Evolutionary conservation across 2,329 filamentous ascomycete genomes (phyloP), one percentile per base, ranked within the genome.

Genomic region (Talaromyces pinophilus): DNA sequence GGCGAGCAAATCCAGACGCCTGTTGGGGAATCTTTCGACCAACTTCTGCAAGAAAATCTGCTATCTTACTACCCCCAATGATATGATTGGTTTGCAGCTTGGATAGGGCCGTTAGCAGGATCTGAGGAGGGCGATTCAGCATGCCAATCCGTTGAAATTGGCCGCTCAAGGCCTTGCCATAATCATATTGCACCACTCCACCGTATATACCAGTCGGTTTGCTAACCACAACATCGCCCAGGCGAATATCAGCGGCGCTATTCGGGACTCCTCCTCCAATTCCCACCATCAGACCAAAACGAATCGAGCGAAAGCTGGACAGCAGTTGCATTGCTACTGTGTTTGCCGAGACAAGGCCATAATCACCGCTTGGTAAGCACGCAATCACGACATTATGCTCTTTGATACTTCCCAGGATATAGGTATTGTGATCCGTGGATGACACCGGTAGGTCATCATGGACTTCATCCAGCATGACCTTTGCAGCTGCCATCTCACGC

Each of bases 91-190:
- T 2, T 28, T 28, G 48, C 22, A 52, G 11, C 11, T 57, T 55
- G 19, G 62, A 22, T 7, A 54, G 33, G 2, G 42, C 44, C 8
- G 44, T 63, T 30, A 63, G 30, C 22, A 63, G 7, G 19, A 54
- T 13, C 46, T 52, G 46, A 17, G 61, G 46, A 3, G 61, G 61
- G 13, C 61, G 44, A 15, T 42, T 63, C 13, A 63, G 46, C 30
- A 54, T 54, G 17, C 61, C 48, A 25, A 19, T 55, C 3, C 46
- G 44, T 28, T 44, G 2, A n/a, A 63, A 63, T n/a, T 5, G n/a
- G 42, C n/a, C 62, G 15, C 15, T 50, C 65, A 35, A 30, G 5
- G 35, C 38, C 35, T 44, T 59, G 13, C 35, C 22, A n/a, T 59
- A 30, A 13, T 59, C 35, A 42, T 59, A 59, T 22, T 59, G 33